Percentiles rank a stretch among this genome's conserved stretches.
Conservation (phyloP, 768 basidiomycete species). For the Xerocomus potaroensis region DNA sequence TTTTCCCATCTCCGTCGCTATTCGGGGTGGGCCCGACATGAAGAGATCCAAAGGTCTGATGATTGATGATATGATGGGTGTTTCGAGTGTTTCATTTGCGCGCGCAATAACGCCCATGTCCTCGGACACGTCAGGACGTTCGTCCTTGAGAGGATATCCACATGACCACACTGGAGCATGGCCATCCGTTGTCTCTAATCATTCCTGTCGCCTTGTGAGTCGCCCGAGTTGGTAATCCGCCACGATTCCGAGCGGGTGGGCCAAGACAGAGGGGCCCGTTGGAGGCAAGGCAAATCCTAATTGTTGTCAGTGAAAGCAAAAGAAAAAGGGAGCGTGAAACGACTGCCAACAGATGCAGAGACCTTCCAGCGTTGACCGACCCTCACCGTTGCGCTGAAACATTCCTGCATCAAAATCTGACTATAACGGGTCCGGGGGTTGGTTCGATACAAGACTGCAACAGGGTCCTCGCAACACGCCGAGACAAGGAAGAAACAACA, state of each 20-base stretch:
- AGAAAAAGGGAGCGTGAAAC: no score
- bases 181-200: no score
- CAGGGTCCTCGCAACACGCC: conserved; percentile 10
- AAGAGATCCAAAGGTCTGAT: background rate
- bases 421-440: conserved; percentile 1
- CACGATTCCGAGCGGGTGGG: background rate
- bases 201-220: conserved; percentile 4
- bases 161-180: no score
- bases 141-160: no score
- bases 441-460: conserved; percentile 6
- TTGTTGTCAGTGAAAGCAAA: no score
- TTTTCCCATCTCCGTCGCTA: no score
- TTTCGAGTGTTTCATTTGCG: conserved; percentile 20
- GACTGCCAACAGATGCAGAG: no score
- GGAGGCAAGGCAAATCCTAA: no score
- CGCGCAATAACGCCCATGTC: conserved; percentile 5
- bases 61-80: background rate
- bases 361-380: no score
- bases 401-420: background rate
- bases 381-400: background rate
- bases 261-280: no score
- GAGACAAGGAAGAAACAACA: conserved; percentile 15
- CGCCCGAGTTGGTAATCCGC: conserved; percentile 5
- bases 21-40: background rate
- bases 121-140: conserved; percentile 14